Evolutionary conservation across 257 asterid species (phyloP), one percentile per base, ranked within the genome.

Genomic region (Solanum microdontum): DNA sequence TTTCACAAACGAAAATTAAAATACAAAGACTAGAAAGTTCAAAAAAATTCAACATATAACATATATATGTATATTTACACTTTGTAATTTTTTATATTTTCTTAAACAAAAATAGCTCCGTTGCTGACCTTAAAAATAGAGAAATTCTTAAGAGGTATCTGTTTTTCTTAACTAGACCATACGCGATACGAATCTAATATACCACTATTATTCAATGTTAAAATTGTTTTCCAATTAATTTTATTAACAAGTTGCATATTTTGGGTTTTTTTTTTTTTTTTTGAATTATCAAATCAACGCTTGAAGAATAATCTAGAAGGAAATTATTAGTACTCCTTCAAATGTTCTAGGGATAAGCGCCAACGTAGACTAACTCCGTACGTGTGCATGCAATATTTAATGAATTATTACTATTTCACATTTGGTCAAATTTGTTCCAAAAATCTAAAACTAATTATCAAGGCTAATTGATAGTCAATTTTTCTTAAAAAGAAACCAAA

Each of bases 241-340:
- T 14, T 77, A 4, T 21, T 36, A 26, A 26, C 39, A 79, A 79
- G 37, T 79, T 43, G 66, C 4, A 2, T 23, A 23, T 36, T 36
- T 5, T 5, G 21, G 8, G 8, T 6, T 34, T 33, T 34, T 5
- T 51, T 51, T 6, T 17, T 17, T 15, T 15, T 6, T 12, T 76
- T 76, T 40, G 84, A 77, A 40, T 76, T 13, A 39, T 24, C 12
- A 12, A 40, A 77, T 40, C 13, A 40, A 40, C 40, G 84, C 8
- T 24, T 39, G 21, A 40, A n/a, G 84, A 77, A 77, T 40, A 13
- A n/a, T 24, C 64, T 77, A 77, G 84, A 77, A 77, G 84, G 62
- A 14, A 39, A 24, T 24, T 66, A 66, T n/a, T 26, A 26, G 8
- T 40, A 76, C 58, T 37, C 33, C 33, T 39, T n/a, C 62, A 77